Evolutionary conservation across 2,329 filamentous ascomycete genomes (phyloP).

Genomic region (Rhynchosporium agropyri): DNA sequence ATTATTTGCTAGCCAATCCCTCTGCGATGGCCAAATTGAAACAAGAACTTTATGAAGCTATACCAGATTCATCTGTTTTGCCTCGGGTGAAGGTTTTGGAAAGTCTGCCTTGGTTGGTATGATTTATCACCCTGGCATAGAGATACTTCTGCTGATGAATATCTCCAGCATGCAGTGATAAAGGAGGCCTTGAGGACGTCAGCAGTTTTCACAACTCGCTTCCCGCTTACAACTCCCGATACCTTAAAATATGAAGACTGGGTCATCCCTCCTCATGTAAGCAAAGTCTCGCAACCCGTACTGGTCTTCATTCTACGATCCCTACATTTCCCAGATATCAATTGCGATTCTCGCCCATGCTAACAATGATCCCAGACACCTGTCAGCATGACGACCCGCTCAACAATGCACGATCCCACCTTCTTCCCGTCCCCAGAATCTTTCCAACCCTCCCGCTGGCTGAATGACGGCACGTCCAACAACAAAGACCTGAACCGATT

Average conservation of each 20-base stretch:
- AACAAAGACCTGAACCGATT: constrained; percentile 25
- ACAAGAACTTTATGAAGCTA: constrained; percentile 40
- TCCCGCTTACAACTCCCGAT: constrained; percentile 18
- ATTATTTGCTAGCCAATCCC: constrained; percentile 43
- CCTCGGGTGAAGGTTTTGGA: constrained; percentile 18
- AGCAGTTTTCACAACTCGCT: constrained; percentile 18
- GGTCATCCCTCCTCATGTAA: constrained; percentile 22
- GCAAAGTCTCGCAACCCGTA: neutral
- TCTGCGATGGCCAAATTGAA: constrained; percentile 38
- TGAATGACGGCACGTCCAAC: constrained; percentile 3
- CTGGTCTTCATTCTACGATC: neutral
- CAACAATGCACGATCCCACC: constrained; percentile 16
- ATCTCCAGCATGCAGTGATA: constrained; percentile 5
- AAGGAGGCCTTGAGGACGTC: constrained; percentile 15
- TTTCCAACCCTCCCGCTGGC: constrained; percentile 22
- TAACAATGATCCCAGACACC: constrained; percentile 15
- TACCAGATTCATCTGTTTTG: constrained; percentile 14
- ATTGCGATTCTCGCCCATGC: neutral
- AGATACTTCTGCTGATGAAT: neutral
- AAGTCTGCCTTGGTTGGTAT: constrained; percentile 14
- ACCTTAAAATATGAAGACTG: constrained; percentile 20
- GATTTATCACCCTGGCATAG: too few relatives aligned
- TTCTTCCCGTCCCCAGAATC: constrained; percentile 19
- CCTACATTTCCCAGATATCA: neutral
- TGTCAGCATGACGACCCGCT: constrained; percentile 24